Conservation (phyloP, 768 basidiomycete genomes). For the Kwoniella bestiolae region DNA sequence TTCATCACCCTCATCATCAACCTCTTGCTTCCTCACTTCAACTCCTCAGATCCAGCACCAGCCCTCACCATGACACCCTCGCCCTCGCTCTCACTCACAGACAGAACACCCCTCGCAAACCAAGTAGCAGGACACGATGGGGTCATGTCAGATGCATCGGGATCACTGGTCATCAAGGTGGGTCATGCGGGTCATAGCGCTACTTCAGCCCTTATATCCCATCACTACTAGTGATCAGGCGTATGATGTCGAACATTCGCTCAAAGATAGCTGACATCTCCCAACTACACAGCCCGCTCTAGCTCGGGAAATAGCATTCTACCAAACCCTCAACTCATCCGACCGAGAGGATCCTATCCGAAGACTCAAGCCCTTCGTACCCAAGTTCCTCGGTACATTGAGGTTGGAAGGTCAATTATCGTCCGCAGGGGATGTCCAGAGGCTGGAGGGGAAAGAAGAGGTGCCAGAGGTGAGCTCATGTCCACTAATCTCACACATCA, state of each 20-base stretch:
- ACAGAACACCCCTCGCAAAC: slow-evolving; percentile 42
- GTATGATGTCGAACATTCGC: too few relatives aligned
- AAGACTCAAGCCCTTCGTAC: slow-evolving; percentile 63
- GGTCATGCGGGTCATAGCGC: slow-evolving; percentile 10
- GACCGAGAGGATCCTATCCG: slow-evolving; percentile 22
- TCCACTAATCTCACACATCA: neutral
- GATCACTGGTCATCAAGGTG: slow-evolving; percentile 57
- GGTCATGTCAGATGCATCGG: slow-evolving; percentile 52
- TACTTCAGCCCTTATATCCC: neutral
- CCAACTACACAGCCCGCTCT: slow-evolving; percentile 32
- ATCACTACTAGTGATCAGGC: too few relatives aligned
- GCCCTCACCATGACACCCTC: neutral
- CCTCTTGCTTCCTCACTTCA: neutral
- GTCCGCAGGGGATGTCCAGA: slow-evolving; percentile 18
- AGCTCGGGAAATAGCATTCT: slow-evolving; percentile 57
- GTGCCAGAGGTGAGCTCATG: slow-evolving; percentile 40
- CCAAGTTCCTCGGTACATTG: slow-evolving; percentile 79
- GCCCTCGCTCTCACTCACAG: neutral
- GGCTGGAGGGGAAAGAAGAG: slow-evolving; percentile 22
- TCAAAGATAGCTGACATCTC: neutral
- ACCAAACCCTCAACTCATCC: slow-evolving; percentile 45
- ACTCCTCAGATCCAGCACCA: neutral
- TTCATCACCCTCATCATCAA: neutral
- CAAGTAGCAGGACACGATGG: slow-evolving; percentile 57
- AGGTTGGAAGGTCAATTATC: slow-evolving; percentile 69